phyloP scores from a whole-genome alignment of 345 rosid genomes.

The Rhizophora mangle region DNA sequence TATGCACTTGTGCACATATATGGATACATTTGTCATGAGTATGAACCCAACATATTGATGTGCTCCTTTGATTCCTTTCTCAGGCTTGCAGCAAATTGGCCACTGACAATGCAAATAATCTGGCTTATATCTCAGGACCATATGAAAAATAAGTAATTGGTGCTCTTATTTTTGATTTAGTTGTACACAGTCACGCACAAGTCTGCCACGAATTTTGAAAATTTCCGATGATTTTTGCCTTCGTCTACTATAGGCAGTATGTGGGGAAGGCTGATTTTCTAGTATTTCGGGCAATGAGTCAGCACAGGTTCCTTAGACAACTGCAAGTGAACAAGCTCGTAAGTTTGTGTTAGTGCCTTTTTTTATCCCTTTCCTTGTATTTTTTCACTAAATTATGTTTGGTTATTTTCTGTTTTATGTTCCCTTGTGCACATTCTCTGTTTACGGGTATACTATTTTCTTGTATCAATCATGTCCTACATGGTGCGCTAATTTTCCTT shows the following conservation, averaged over 20 bases:
- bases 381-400: too few species aligned
- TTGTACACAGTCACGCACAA: background rate
- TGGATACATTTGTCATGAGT: too few species aligned
- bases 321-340: slow-evolving; percentile 98
- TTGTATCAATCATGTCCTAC: too few species aligned
- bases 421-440: too few species aligned
- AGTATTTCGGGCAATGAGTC: slow-evolving; percentile 94
- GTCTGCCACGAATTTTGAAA: background rate
- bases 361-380: too few species aligned
- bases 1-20: too few species aligned
- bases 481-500: too few species aligned
- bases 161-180: slow-evolving; percentile 10
- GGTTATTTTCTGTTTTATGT: too few species aligned
- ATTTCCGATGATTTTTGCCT: slow-evolving; percentile 19
- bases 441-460: too few species aligned
- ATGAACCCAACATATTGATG: slow-evolving; percentile 5
- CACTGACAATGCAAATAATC: slow-evolving; percentile 89
- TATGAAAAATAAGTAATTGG: slow-evolving; percentile 87
- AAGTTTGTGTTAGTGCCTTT: slow-evolving; percentile 24
- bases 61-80: slow-evolving; percentile 18
- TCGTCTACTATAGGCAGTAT: slow-evolving; percentile 57
- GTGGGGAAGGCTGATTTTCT: slow-evolving; percentile 95
- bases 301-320: slow-evolving; percentile 90
- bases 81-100: slow-evolving; percentile 99
- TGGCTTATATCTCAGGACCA: slow-evolving; percentile 95